Conservation (phyloP, 208 protist species). For the Trypanosoma scelopori region DNA sequence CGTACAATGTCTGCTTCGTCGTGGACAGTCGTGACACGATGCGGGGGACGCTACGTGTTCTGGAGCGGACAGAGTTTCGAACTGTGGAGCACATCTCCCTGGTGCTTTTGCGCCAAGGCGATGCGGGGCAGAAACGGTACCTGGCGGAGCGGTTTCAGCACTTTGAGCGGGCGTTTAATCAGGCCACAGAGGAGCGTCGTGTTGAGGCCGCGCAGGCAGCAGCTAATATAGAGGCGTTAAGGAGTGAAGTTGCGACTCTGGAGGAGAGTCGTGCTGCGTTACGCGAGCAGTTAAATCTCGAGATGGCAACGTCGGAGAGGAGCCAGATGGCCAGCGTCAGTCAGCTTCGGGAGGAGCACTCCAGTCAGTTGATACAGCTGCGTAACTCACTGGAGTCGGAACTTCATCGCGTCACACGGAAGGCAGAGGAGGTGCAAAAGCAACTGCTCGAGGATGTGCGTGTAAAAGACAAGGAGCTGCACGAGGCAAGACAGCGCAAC, state of each 20-base stretch:
- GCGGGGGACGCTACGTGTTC: conserved; percentile 63
- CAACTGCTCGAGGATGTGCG: conserved; percentile 28
- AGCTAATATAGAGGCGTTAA: conserved; percentile 34
- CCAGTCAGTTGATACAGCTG: conserved; percentile 24
- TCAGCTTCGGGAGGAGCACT: conserved; percentile 32
- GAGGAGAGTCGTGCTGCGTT: conserved; percentile 15
- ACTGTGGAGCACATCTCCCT: conserved; percentile 87
- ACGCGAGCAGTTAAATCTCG: conserved; percentile 25
- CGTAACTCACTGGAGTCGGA: conserved; percentile 23
- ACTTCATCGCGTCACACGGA: conserved; percentile 13
- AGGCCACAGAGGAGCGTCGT: conserved; percentile 21
- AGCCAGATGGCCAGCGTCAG: conserved; percentile 16
- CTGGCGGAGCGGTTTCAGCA: conserved; percentile 81
- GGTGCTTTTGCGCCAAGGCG: conserved; percentile 69
- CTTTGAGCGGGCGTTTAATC: conserved; percentile 47
- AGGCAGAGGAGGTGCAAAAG: conserved; percentile 34
- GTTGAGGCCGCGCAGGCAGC: conserved; percentile 23
- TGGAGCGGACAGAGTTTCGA: conserved; percentile 74
- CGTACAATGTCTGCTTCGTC: conserved; percentile 37
- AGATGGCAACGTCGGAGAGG: conserved; percentile 30
- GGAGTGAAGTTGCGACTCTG: conserved; percentile 25
- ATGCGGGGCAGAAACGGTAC: conserved; percentile 80
- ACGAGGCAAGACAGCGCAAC: conserved; percentile 23
- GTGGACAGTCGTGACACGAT: conserved; percentile 32
- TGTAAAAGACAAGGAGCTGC: conserved; percentile 31